Evolutionary conservation across 2,329 filamentous ascomycete genomes (phyloP).

Genomic region (Thyridium curvatum): DNA sequence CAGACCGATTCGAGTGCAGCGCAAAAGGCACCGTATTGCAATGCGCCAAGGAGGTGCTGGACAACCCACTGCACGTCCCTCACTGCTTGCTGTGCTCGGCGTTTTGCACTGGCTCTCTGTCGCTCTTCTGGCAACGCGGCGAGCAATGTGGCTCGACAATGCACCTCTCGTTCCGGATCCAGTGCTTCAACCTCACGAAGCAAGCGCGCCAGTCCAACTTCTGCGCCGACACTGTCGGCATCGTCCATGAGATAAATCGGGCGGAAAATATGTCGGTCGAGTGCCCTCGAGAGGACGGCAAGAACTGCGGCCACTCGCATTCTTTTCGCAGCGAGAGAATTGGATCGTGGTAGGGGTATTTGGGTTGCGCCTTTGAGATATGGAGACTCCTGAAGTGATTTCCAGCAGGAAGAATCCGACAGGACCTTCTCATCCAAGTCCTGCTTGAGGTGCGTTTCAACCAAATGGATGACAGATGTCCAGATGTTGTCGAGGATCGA

Average conservation of each 20-base stretch:
- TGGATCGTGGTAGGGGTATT: slow-evolving; percentile 25
- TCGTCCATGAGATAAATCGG: slow-evolving; percentile 24
- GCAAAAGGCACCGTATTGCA: slow-evolving; percentile 23
- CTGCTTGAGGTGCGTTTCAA: slow-evolving; percentile 22
- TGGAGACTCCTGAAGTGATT: slow-evolving; percentile 20
- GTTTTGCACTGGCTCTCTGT: slow-evolving; percentile 16
- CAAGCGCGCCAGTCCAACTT: slow-evolving; percentile 16
- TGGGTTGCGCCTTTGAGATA: slow-evolving; percentile 23
- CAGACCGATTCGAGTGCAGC: slow-evolving; percentile 18
- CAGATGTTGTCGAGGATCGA: slow-evolving; percentile 25
- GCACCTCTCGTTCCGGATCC: slow-evolving; percentile 19
- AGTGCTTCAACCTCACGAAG: slow-evolving; percentile 21
- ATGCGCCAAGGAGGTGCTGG: slow-evolving; percentile 21
- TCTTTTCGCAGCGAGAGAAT: slow-evolving; percentile 24
- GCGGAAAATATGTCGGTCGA: slow-evolving; percentile 25
- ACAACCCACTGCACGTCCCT: slow-evolving; percentile 25
- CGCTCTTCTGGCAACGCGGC: slow-evolving; percentile 18
- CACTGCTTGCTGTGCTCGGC: slow-evolving; percentile 22
- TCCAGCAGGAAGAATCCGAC: slow-evolving; percentile 23
- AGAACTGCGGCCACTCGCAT: slow-evolving; percentile 28
- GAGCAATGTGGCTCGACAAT: slow-evolving; percentile 23
- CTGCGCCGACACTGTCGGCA: slow-evolving; percentile 11
- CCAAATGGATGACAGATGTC: slow-evolving; percentile 22
- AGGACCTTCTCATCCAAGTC: slow-evolving; percentile 23
- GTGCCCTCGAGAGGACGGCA: slow-evolving; percentile 21